Evolutionary conservation across 345 rosid species (phyloP).

Genomic region (Xanthoceras sorbifolium): DNA sequence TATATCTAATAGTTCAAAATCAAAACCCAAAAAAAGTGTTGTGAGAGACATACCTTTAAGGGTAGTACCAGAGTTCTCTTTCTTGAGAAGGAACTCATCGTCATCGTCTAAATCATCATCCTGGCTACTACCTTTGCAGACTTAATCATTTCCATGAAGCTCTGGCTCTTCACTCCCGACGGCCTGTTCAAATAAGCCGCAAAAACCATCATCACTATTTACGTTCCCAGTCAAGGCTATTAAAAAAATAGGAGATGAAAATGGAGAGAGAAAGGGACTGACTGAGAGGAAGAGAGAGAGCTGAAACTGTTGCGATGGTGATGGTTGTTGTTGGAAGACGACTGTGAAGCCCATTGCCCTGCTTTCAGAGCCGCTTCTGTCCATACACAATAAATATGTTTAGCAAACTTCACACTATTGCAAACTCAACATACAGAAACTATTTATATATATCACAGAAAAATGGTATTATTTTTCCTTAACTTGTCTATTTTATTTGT

Average conservation of each 20-base stretch:
- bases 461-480: no score
- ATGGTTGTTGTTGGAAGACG: slow-evolving; percentile 54
- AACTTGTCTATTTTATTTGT: no score
- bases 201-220: slow-evolving; percentile 1
- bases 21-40: not conserved
- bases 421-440: not conserved
- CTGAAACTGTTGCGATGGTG: slow-evolving; percentile 59
- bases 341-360: slow-evolving; percentile 66
- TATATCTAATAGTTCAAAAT: not conserved
- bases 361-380: slow-evolving; percentile 45
- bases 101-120: slow-evolving; percentile 76
- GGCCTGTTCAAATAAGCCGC: slow-evolving; percentile 48
- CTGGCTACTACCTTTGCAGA: slow-evolving; percentile 65
- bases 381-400: slow-evolving; percentile 18
- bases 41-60: slow-evolving; percentile 47
- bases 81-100: slow-evolving; percentile 71
- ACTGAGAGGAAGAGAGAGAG: slow-evolving; percentile 75
- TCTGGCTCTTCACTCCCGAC: slow-evolving; percentile 59
- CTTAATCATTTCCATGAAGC: slow-evolving; percentile 91
- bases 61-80: slow-evolving; percentile 56
- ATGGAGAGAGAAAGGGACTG: slow-evolving; percentile 33
- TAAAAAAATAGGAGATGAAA: not conserved
- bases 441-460: no score
- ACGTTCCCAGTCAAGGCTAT: not conserved
- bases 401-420: not conserved